Evolutionary conservation across 106 monocot genomes (phyloP), one percentile per base, ranked within the genome.

Genomic region (Allium cepa): DNA sequence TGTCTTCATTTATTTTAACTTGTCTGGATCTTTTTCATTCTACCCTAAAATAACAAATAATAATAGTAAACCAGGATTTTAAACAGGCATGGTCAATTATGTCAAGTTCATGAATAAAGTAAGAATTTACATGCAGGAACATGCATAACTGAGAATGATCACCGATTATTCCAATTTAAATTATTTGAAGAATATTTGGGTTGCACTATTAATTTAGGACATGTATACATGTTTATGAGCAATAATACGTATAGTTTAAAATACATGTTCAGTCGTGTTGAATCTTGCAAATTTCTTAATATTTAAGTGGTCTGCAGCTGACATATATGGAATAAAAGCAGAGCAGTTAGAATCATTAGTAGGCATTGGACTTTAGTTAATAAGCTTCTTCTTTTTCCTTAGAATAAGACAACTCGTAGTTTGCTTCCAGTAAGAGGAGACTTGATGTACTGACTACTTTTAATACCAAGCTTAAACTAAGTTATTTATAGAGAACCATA

Each of bases 371-470:
- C 56, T 56, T 69, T 67, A 67, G 67, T 10, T 45, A 46, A 56
- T 53, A 69, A 69, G 68, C 68, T 69, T 14, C 56, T 56, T 45
- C 55, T 36, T 36, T 36, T 69, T 56, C 68, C 7, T 36, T 27
- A 67, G 67, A 67, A 67, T 52, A 11, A 26, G 53, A 26, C 53
- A 69, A 69, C 15, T 18, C 55, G 9, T 57, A 56, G 10, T 36
- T 15, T 69, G 68, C 45, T 56, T 69, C 55, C 26, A 69, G 16
- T 9, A 9, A 26, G 22, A 53, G 50, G 27, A 27, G 7, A 53
- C 9, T 49, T 67, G 68, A 69, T 69, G 50, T 69, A 46, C 68
- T 69, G 56, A 69, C 68, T 46, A 56, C 68, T 46, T 45, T 46
- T 56, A 46, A 36, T 4, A 36, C 3, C 3, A 36, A 46, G 50